Percentiles rank a stretch among this genome's conserved stretches.
Evolutionary conservation across 768 basidiomycete species (phyloP).

Genomic region (Mycena maculata): DNA sequence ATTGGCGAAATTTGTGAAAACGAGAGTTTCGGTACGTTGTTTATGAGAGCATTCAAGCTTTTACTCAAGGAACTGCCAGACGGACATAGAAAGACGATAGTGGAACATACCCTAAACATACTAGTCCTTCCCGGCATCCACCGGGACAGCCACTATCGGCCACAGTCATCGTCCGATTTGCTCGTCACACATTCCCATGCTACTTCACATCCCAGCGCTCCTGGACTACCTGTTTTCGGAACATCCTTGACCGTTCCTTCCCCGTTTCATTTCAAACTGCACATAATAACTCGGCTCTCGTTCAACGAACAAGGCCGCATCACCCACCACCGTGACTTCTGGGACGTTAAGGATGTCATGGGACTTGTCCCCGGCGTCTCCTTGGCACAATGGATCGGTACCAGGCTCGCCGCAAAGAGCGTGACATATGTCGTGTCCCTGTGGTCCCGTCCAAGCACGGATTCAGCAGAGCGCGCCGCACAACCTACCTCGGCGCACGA

Average conservation of each 20-base stretch:
- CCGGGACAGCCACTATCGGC: conserved; percentile 49
- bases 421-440: conserved; percentile 58
- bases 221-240: conserved; percentile 68
- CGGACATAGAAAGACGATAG: conserved; percentile 77
- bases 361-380: conserved; percentile 78
- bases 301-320: conserved; percentile 89
- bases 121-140: conserved; percentile 81
- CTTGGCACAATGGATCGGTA: conserved; percentile 74
- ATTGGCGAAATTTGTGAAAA: conserved; percentile 80
- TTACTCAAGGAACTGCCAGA: conserved; percentile 54
- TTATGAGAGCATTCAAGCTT: conserved; percentile 29
- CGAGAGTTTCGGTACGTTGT: conserved; percentile 77
- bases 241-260: conserved; percentile 69
- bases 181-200: conserved; percentile 46
- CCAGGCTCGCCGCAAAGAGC: conserved; percentile 69
- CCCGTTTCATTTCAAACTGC: conserved; percentile 80
- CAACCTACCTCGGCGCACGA: conserved; percentile 22
- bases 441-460: conserved; percentile 35
- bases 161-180: conserved; percentile 49
- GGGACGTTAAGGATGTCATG: conserved; percentile 84
- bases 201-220: conserved; percentile 48
- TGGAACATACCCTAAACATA: conserved; percentile 85
- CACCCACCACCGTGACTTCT: conserved; percentile 82
- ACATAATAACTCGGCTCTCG: conserved; percentile 75
- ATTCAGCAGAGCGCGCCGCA: conserved; percentile 9